Base-by-base conservation (phyloP, 345 rosid genomes). In the Salix udensis region DNA sequence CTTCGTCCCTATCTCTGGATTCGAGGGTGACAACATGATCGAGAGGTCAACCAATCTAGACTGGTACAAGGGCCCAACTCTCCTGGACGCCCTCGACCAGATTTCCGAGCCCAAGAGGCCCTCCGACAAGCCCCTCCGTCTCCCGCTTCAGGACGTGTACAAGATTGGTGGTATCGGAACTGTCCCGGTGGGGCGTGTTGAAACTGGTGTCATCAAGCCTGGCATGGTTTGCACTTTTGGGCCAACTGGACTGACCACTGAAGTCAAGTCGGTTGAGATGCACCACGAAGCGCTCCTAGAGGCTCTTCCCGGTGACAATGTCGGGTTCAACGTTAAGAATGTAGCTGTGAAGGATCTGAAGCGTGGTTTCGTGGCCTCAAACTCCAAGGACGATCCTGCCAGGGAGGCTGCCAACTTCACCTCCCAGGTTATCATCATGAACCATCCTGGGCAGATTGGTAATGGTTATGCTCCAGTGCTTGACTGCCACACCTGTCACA, bases 241-340 rank as follows among this genome's bases (percentile, higher is more conserved):
- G 31, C 97, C 97, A 23, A 7, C 92, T 28, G 97, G 97, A 6
- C 67, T 92, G 81, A 89, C 93, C 9, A 91, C 97, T 82, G 95
- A 92, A 84, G 95, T 92, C 2, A 91, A 92, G 88, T 92, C 96
- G 0, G 97, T 92, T 61, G 97, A 92, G 94, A 92, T 92, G 97
- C 97, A 92, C 80, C 97, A 92, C 18, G 97, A 92, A 74, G 87
- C 97, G 31, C 96, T 92, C 40, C 76, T 46, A 0, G 97, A 92
- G 82, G 97, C 95, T 1, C 90, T 90, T 7, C 97, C 97, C 0
- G 97, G 97, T 70, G 97, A 92, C 81, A 92, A 92, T 19, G 92
- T 92, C 0, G 95, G 95, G 4, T 91, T 92, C 87, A 92, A 92
- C 0, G 97, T 92, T 4, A 92, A 92, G 92, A 92, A 92, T 14